Base-by-base conservation (phyloP, 257 asterid genomes). In the Solanum stenotomum region DNA sequence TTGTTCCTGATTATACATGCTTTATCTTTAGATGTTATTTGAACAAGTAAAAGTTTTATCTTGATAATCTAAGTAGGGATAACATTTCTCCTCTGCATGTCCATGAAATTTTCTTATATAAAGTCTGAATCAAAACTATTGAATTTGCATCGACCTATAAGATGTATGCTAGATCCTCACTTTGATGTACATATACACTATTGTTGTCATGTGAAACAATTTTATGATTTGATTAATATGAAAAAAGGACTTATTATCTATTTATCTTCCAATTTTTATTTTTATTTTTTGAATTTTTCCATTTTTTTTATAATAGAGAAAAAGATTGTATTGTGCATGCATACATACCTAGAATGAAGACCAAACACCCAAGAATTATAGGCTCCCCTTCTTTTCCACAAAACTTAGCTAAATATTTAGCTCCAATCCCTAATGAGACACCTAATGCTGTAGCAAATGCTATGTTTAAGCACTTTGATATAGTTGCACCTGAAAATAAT, bases 301-400 rank as follows among this genome's bases (percentile, higher is more conserved):
- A n/a, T 40, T 40, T 40, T 38, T 77, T 33, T 77, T 40, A 70
- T 31, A 40, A 70, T 70, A 40, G n/a, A 78, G 37, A 63, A 84
- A 61, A 8, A 33, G n/a, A 20, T 42, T 61, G 35, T 22, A 35
- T 7, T 84, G 61, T 25, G 38, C 38, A 65, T 70, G 37, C n/a
- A 42, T 35, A 11, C 65, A 85, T 90, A 93, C 96, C 98, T 84
- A 93, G 33, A 61, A 89, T 25, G 79, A 93, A 94, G 34, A 94
- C 95, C 77, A 92, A 44, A 20, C 90, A 10, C 14, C 95, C 98
- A 18, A 94, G 88, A 82, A 94, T 27, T 7, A 92, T 18, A 15
- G 95, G 95, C 75, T 94, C 93, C 33, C 94, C 95, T 81, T 86
- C 87, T 23, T 90, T 87, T 59, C 98, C 96, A 75, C 92, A 92